Conservation (phyloP, 2,329 filamentous ascomycete genomes). For the Trichoderma breve region DNA sequence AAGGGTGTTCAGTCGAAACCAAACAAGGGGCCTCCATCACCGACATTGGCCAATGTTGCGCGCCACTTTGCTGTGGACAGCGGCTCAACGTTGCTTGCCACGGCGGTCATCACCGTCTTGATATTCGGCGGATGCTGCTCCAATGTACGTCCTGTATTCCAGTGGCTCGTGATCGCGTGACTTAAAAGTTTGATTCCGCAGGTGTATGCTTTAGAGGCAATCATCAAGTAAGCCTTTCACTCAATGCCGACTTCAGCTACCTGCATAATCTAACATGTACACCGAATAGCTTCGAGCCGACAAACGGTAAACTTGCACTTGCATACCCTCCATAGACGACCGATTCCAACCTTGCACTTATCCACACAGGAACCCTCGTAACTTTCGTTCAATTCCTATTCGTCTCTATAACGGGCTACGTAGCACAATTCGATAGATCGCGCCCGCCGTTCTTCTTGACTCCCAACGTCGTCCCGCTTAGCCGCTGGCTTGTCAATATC, state of each 20-base stretch:
- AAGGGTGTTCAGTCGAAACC: conserved; percentile 6
- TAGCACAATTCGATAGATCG: conserved; percentile 68
- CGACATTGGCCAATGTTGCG: background rate
- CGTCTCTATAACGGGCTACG: conserved; percentile 73
- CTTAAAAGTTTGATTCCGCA: conserved; percentile 37
- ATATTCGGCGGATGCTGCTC: conserved; percentile 97
- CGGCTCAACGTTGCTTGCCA: conserved; percentile 45
- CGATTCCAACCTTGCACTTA: conserved; percentile 11
- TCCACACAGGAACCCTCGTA: conserved; percentile 66
- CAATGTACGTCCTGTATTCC: conserved; percentile 61
- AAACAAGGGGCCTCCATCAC: background rate
- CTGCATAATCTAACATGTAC: background rate
- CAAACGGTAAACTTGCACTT: conserved; percentile 60
- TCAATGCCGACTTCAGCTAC: background rate
- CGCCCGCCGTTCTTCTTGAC: conserved; percentile 70
- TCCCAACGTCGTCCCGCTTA: conserved; percentile 75
- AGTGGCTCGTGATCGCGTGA: background rate
- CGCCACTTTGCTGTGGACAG: conserved; percentile 2
- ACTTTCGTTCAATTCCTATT: conserved; percentile 89
- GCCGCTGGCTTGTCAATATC: conserved; percentile 85
- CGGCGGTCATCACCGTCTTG: conserved; percentile 69
- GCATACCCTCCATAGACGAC: background rate
- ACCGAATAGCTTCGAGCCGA: conserved; percentile 67
- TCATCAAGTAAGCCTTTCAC: conserved; percentile 71
- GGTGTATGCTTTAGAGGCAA: conserved; percentile 95